Evolutionary conservation across 73 alveolate genomes (phyloP), one percentile per base, ranked within the genome.

Genomic region (Stentor roeselii): DNA sequence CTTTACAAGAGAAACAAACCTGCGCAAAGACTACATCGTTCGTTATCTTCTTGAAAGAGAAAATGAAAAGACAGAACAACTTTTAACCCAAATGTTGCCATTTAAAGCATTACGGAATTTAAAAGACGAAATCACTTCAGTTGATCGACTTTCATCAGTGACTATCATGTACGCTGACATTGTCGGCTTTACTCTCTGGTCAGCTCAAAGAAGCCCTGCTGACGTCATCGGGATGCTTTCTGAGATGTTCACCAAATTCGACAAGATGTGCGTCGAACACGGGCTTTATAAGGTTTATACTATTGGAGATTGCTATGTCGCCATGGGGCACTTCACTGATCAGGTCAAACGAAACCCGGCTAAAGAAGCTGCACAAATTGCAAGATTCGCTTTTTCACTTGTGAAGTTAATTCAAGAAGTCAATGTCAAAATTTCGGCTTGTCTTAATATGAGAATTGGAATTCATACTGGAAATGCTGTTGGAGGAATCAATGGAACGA

Each of bases 111-210:
- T n/a, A n/a, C n/a, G n/a, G n/a, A n/a, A n/a, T n/a, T n/a, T n/a
- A n/a, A n/a, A n/a, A n/a, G n/a, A n/a, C n/a, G n/a, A n/a, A n/a
- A n/a, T n/a, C n/a, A n/a, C n/a, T n/a, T n/a, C n/a, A n/a, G n/a
- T n/a, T n/a, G n/a, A n/a, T n/a, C n/a, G n/a, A n/a, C n/a, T n/a
- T n/a, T n/a, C n/a, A n/a, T n/a, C n/a, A 78, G 98, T 90, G 31
- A 96, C 99, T 32, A 84, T 96, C 82, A 90, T 96, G 4, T 96
- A 89, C 76, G 96, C 99, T 59, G 99, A 96, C 86, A 93, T 93
- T 86, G 92, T 88, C 37, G 95, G 95, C 37, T 93, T 93, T 78
- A 93, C 98, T 31, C 86, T 80, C 15, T 88, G 87, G 80, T 75
- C 94, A 37, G 88, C 91, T 59, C 86, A 87, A 14, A 86, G 90